Percentiles rank a stretch among this genome's conserved stretches.
Conservation (phyloP, 2,329 filamentous ascomycete species). For the Hymenoscyphus linearis region DNA sequence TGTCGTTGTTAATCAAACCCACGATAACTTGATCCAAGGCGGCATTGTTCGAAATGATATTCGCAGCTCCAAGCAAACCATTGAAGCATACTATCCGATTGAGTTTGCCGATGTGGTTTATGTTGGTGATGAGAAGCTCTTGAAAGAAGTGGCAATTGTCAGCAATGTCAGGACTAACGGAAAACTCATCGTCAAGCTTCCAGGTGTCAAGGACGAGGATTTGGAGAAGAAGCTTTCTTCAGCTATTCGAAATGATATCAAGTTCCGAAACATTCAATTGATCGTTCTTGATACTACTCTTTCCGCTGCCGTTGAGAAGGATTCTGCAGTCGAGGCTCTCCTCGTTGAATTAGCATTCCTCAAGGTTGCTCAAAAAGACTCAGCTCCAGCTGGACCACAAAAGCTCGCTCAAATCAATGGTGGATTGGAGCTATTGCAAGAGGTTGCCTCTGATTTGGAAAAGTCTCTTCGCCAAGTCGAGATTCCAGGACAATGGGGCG, state of each 20-base stretch:
- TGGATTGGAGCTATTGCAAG: constrained; percentile 45
- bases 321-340: constrained; percentile 55
- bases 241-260: constrained; percentile 64
- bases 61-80: constrained; percentile 72
- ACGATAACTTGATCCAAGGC: constrained; percentile 64
- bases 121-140: constrained; percentile 72
- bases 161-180: constrained; percentile 65
- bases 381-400: constrained; percentile 55
- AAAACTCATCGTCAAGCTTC: constrained; percentile 69
- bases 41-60: constrained; percentile 81
- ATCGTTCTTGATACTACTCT: constrained; percentile 69
- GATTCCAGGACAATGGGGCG: constrained; percentile 74
- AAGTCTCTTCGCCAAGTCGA: constrained; percentile 68
- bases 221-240: constrained; percentile 79
- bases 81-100: constrained; percentile 80
- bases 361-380: constrained; percentile 64
- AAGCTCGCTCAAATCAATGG: constrained; percentile 58
- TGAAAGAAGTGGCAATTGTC: constrained; percentile 72
- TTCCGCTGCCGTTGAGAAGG: constrained; percentile 62
- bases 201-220: constrained; percentile 80
- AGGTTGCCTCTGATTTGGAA: constrained; percentile 62
- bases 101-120: constrained; percentile 73
- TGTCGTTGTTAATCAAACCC: constrained; percentile 56
- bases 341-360: constrained; percentile 80
- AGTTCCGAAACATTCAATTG: constrained; percentile 64